Evolutionary conservation across 306 rosid species (phyloP), one percentile per base, ranked within the genome.

Genomic region (Lathyrus aphaca): DNA sequence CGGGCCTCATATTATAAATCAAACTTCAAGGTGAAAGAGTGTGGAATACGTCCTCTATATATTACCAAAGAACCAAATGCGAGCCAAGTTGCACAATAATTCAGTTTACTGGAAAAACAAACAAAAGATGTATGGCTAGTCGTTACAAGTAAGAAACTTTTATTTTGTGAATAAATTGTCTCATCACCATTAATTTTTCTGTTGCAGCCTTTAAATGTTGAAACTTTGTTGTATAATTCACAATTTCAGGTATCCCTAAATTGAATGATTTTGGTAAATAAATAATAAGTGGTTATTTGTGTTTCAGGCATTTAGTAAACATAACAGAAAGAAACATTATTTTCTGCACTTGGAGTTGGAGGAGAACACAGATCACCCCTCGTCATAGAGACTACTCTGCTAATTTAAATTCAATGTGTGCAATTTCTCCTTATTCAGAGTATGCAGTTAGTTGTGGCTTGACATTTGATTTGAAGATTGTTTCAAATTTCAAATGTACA

Each of bases 41-140:
- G 71, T 4, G 71, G 77, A 40, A 40, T 55, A 55, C 14, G 38
- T 7, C 62, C 62, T 25, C 38, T 55, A 15, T 55, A 25, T 55
- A 5, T 23, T 29, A 29, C 4, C 65, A 21, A 8, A 59, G 44
- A 54, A 54, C 60, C 35, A n/a, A 54, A 30, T 21, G 60, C 32
- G 15, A 54, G 60, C 32, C 3, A 29, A 3, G 32, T 2, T 29
- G 32, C 5, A 5, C 32, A 29, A 29, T 5, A 29, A 29, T 29
- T 29, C 32, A 29, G 32, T 29, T 29, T 29, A 29, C 5, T 29
- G 4, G 32, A 5, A 29, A 29, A 29, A 29, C 32, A 29, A 29
- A 29, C 32, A 29, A 29, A 54, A 54, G 35, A 29, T 57, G 42
- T 11, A n/a, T 57, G 17, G 15, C 11, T 21, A 11, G 15, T 23